A percentile compares a stretch with the other conserved stretches of the same genome.
Evolutionary conservation across 305 asterid species (phyloP).

Genomic region (Striga hermonthica): DNA sequence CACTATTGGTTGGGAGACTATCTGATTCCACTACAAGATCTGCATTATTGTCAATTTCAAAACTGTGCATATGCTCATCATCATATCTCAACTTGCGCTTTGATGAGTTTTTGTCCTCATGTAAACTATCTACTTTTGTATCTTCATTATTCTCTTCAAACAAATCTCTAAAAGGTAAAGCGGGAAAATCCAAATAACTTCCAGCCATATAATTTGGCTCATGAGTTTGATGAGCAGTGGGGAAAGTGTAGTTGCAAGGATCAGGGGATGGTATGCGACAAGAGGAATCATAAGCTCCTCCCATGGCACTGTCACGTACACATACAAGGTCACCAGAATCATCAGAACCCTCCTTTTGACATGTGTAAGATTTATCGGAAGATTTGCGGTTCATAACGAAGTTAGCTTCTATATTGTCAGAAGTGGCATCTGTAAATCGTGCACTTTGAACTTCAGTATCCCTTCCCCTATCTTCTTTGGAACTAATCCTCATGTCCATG

Average conservation of each 20-base stretch:
- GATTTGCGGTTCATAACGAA: constrained; percentile 41
- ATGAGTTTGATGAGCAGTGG: constrained; percentile 43
- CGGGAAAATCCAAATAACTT: constrained; percentile 73
- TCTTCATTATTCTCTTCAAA: constrained; percentile 56
- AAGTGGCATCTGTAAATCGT: constrained; percentile 42
- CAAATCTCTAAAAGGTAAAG: constrained; percentile 77
- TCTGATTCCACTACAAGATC: constrained; percentile 81
- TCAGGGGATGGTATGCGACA: constrained; percentile 50
- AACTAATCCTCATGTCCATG: constrained; percentile 93
- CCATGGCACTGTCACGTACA: constrained; percentile 56
- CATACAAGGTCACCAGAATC: constrained; percentile 71
- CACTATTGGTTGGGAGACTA: constrained; percentile 45
- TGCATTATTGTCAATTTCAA: constrained; percentile 71
- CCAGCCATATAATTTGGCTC: constrained; percentile 46
- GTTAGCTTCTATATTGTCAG: constrained; percentile 39
- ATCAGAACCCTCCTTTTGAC: constrained; percentile 50
- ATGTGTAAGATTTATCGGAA: constrained; percentile 45
- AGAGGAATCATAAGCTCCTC: constrained; percentile 65
- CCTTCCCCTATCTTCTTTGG: constrained; percentile 61
- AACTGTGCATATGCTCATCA: constrained; percentile 79
- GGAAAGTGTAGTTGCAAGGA: constrained; percentile 48
- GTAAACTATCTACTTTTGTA: constrained; percentile 47
- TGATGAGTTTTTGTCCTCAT: constrained; percentile 48
- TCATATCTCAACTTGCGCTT: constrained; percentile 58
- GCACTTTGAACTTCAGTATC: constrained; percentile 52